Percentiles rank a stretch among this genome's conserved stretches.
phyloP scores from a whole-genome alignment of 176 grass and related monocot species.

The Zoysia pacifica region DNA sequence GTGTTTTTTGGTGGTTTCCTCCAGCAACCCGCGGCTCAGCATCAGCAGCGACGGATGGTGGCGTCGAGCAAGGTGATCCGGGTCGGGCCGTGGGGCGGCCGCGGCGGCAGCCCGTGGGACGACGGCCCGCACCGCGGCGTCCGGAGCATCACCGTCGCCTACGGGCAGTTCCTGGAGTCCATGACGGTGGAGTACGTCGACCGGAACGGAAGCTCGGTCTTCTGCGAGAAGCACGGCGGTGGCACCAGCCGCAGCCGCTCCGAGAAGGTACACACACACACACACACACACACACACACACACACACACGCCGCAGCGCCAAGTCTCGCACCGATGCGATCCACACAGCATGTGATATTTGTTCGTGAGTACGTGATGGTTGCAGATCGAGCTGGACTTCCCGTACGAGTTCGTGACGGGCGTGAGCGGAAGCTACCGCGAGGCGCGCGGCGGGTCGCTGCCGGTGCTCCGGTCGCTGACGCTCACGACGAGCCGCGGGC shows the following conservation, averaged over 20 bases:
- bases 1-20: neutral
- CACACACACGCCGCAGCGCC: too few species aligned
- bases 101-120: constrained; percentile 46
- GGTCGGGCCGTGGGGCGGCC: constrained; percentile 50
- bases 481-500: constrained; percentile 11
- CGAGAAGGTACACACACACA: neutral
- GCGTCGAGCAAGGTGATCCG: constrained; percentile 47
- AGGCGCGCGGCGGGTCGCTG: neutral
- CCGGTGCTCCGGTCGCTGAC: constrained; percentile 24
- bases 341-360: too few species aligned
- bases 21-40: neutral
- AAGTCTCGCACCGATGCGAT: too few species aligned
- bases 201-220: constrained; percentile 6
- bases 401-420: constrained; percentile 29
- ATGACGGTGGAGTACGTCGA: constrained; percentile 35
- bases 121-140: constrained; percentile 38
- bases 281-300: too few species aligned
- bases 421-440: neutral
- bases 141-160: constrained; percentile 37
- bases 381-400: constrained; percentile 35
- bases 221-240: constrained; percentile 38
- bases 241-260: constrained; percentile 1
- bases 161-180: constrained; percentile 36
- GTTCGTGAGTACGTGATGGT: neutral
- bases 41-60: constrained; percentile 20